Evolutionary conservation across 768 basidiomycete genomes (phyloP), one percentile per base, ranked within the genome.

Genomic region (Lentinula sp.): DNA sequence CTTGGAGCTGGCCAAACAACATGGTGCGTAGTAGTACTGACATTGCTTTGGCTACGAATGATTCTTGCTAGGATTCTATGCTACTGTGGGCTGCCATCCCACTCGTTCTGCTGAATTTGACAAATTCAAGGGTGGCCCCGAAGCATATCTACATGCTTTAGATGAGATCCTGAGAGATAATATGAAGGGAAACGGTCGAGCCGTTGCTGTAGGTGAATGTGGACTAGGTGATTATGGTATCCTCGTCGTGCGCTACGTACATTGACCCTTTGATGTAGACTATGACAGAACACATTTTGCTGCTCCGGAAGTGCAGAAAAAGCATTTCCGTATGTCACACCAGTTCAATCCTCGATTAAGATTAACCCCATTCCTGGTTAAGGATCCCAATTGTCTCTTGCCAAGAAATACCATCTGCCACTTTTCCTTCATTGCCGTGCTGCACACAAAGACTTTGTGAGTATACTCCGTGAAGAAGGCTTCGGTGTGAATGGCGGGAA

Each of bases 351-450:
- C 16, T 1, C 15, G 15, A 9, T 49, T 3, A 1, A 35, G 9
- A 13, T 28, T n/a, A 8, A 18, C 6, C 18, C 8, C 20, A 35
- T 55, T 60, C 45, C 41, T 36, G 39, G 36, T 1, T 20, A 64
- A 81, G 82, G 74, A 3, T 74, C 79, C 32, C 86, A 93, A 64
- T 77, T 94, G 6, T 61, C 67, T 1, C 74, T 93, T 6, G 87
- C 90, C 4, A 85, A 87, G 68, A 87, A 85, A 66, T 81, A 87
- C 66, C 78, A 82, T 65, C 78, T 94, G 8, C 91, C 92, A 0
- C 71, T 94, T 20, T 93, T 93, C 71, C 78, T 94, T 3, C 92
- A 93, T 71, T 91, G 86, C 1, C 82, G 92, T 18, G 82, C 86
- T n/a, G 86, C 89, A 1, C 90, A 92, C 66, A 48, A 64, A 1